Evolutionary conservation across 2,329 filamentous ascomycete genomes (phyloP).

Genomic region (Sporothrix globosa): DNA sequence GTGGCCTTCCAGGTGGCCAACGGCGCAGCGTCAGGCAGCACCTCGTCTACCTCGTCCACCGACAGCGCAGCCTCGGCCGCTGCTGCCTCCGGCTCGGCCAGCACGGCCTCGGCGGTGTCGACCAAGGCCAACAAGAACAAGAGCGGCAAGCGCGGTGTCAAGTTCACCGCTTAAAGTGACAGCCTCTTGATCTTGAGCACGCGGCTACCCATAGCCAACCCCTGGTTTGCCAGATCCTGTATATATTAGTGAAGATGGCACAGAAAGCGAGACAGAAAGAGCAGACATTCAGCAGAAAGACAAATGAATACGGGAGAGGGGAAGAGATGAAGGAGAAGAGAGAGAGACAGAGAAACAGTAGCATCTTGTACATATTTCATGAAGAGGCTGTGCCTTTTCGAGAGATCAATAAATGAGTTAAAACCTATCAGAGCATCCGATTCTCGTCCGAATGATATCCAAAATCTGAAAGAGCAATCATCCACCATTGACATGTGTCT

Average conservation of each 20-base stretch:
- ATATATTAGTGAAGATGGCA: slow-evolving; percentile 15
- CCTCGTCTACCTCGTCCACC: not conserved
- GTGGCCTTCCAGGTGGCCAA: slow-evolving; percentile 47
- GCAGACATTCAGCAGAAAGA: not conserved
- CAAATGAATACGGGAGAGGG: not conserved
- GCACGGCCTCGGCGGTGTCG: slow-evolving; percentile 4
- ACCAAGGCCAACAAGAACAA: slow-evolving; percentile 22
- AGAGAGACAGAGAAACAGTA: not conserved
- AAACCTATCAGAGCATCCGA: slow-evolving; percentile 26
- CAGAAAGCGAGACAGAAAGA: not conserved
- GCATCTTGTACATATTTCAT: slow-evolving; percentile 17
- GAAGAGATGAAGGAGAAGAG: not conserved
- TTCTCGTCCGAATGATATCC: not conserved
- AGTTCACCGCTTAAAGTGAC: not conserved
- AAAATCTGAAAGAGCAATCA: not conserved
- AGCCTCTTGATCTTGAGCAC: not conserved
- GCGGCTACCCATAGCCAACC: not conserved
- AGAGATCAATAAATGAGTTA: slow-evolving; percentile 16
- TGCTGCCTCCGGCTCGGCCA: slow-evolving; percentile 34
- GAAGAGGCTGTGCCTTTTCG: slow-evolving; percentile 22
- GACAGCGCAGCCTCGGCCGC: not conserved
- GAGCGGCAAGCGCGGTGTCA: not conserved
- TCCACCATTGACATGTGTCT: not conserved
- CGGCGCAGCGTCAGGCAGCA: slow-evolving; percentile 29
- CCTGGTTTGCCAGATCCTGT: not conserved